These are phyloP conservation scores for Pestalotiopsis sp. DNA, from an alignment of 2,329 filamentous ascomycete species.

Conservation along the genomic window DNA sequence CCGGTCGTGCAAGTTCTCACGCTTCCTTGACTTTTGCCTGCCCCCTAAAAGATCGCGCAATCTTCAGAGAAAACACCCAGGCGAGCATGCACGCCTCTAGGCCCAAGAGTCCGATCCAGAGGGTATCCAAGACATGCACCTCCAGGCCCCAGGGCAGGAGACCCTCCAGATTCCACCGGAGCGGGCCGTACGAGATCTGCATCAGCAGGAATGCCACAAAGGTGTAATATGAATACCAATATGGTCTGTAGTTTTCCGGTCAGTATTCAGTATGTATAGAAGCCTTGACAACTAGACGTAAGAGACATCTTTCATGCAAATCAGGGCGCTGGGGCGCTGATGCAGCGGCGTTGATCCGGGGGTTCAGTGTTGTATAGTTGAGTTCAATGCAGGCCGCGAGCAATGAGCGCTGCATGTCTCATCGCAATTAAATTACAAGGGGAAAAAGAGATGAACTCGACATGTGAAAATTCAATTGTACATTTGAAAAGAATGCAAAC, in stretches of 20 bases:
- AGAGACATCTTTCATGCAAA: not conserved
- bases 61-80: slow-evolving; percentile 31
- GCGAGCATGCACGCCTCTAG: slow-evolving; percentile 48
- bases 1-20: too few relatives aligned
- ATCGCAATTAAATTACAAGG: not conserved
- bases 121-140: slow-evolving; percentile 43
- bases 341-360: too few relatives aligned
- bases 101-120: slow-evolving; percentile 50
- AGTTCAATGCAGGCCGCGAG: not conserved
- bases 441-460: not conserved
- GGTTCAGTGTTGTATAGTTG: too few relatives aligned
- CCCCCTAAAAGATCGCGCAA: not conserved
- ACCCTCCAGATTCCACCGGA: slow-evolving; percentile 17
- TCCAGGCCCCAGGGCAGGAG: slow-evolving; percentile 34
- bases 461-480: not conserved
- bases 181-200: slow-evolving; percentile 21
- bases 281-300: not conserved
- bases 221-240: slow-evolving; percentile 25
- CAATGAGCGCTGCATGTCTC: not conserved
- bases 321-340: not conserved
- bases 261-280: not conserved
- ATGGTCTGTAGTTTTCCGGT: slow-evolving; percentile 14
- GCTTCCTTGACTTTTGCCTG: slow-evolving; percentile 2
- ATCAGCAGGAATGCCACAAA: slow-evolving; percentile 22
- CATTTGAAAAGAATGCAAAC: slow-evolving; percentile 2